Evolutionary conservation across 2,329 filamentous ascomycete species (phyloP), one percentile per base, ranked within the genome.

Genomic region (Penicillium brevicompactum): DNA sequence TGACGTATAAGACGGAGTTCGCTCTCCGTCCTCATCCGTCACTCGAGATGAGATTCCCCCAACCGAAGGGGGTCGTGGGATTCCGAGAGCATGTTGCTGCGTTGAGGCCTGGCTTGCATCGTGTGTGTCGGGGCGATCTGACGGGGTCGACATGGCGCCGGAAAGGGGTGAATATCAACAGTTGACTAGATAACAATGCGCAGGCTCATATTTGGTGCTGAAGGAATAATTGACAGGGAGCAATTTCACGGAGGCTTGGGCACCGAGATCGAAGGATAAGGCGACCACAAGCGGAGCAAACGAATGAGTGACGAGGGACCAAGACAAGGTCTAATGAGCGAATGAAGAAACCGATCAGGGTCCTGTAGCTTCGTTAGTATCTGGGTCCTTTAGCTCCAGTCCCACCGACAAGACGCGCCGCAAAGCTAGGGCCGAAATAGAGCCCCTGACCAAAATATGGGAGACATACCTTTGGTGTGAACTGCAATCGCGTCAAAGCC

Each of bases 41-140:
- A 90, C 87, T 57, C 85, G 85, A 55, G 87, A 89, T 27, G 88
- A 90, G 50, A 90, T 87, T 55, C 71, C 73, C 46, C 70, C 70
- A 11, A 74, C 64, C 16, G 74, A 76, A 32, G 72, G 71, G 45
- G 73, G 71, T 10, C 72, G 70, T 55, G 73, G 73, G 27, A 89
- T 81, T 60, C 87, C 89, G 45, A 85, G 63, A 22, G 64, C 67
- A 68, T 68, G 67, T 46, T 65, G 80, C 21, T 83, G 80, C 42
- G 66, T 56, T 41, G 60, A 52, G 8, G 58, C 57, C 46, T 67
- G 64, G 21, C 57, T 63, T 49, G 66, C 62, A 31, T 83, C 81
- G 55, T 78, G 71, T 42, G 74, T 68, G 41, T 78, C 67, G 73
- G 66, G 59, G 38, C 59, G 64, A 14, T 62, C 61, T 49, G 62